Evolutionary conservation across 306 rosid genomes (phyloP), one percentile per base, ranked within the genome.

Genomic region (Rosa lucieae): DNA sequence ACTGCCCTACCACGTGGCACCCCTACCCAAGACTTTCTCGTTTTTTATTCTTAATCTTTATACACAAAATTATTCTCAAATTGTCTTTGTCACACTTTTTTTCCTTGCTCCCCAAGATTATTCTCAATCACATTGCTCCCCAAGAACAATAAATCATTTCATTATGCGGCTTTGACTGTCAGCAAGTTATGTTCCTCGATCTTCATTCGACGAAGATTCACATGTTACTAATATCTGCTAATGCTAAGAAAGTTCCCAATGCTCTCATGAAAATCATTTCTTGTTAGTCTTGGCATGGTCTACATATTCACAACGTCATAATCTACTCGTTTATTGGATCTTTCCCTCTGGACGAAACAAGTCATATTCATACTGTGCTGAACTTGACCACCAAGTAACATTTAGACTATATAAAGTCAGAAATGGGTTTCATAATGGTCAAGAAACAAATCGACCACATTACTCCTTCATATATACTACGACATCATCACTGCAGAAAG

Each of bases 361-460:
- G 15, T 74, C 29, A 67, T 18, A 29, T n/a, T 78, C 5, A 13
- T 20, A 67, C 21, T 49, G 42, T 62, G 9, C 18, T 3, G 1
- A 15, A 49, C 75, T 67, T 80, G 39, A 37, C 61, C 83, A 40
- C 32, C 79, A 74, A 74, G 79, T 9, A 73, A 74, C 72, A 32
- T 0, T 29, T 46, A 5, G 26, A 17, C 42, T 80, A 56, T 55
- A 59, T 55, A 81, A 69, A 8, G 55, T 21, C 18, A 48, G 51
- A 5, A 12, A 17, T 17, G 52, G 56, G 40, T 73, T 51, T 63
- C 70, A 46, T n/a, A 58, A 61, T 63, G 35, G 59, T 58, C 72
- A 79, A 35, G 46, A 79, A n/a, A 58, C 40, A 29, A 58, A 69
- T 18, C 6, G 20, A 56, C 13, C 37, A 44, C 26, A 62, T 13